These are phyloP conservation scores for Aspergillus niger DNA, from an alignment of 2,329 filamentous ascomycete species.

Conservation along the genomic window DNA sequence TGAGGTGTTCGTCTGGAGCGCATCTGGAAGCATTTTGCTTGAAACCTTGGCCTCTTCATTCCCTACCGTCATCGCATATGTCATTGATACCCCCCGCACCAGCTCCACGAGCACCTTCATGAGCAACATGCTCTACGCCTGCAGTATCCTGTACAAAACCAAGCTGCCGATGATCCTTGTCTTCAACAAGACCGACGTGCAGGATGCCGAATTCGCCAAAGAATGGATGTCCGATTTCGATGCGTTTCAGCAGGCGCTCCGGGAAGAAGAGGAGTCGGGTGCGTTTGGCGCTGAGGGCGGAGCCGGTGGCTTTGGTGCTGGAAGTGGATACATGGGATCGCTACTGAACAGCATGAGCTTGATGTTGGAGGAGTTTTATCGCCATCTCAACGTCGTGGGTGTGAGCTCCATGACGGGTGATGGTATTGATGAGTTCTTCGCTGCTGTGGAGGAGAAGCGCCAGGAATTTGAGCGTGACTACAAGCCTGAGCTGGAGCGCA, in stretches of 20 bases:
- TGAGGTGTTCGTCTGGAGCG: conserved; percentile 98
- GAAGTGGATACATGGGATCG: conserved; percentile 94
- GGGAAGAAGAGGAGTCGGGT: conserved; percentile 75
- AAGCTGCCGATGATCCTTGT: conserved; percentile 98
- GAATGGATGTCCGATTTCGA: conserved; percentile 99
- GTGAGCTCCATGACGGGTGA: conserved; percentile 92
- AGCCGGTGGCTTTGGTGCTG: conserved; percentile 61
- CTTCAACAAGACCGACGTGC: conserved; percentile 98
- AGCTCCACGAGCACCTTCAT: conserved; percentile 96
- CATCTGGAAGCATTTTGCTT: conserved; percentile 88
- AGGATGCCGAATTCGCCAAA: conserved; percentile 86
- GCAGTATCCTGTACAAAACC: conserved; percentile 97
- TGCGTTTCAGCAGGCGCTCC: conserved; percentile 83
- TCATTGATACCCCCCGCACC: conserved; percentile 94
- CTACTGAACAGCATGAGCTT: conserved; percentile 96
- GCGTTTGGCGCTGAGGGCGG: conserved; percentile 72
- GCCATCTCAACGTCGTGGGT: conserved; percentile 86
- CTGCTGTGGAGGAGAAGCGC: conserved; percentile 81
- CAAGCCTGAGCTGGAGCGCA: conserved; percentile 82
- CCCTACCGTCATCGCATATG: conserved; percentile 93
- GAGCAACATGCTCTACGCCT: conserved; percentile 99
- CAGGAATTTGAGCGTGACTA: conserved; percentile 90
- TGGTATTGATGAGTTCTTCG: conserved; percentile 91
- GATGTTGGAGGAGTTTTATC: conserved; percentile 96
- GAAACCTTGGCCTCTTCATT: conserved; percentile 92